These are phyloP conservation scores for Neofusicoccum parvum DNA, from an alignment of 2,329 filamentous ascomycete genomes.

Conservation along the genomic window DNA sequence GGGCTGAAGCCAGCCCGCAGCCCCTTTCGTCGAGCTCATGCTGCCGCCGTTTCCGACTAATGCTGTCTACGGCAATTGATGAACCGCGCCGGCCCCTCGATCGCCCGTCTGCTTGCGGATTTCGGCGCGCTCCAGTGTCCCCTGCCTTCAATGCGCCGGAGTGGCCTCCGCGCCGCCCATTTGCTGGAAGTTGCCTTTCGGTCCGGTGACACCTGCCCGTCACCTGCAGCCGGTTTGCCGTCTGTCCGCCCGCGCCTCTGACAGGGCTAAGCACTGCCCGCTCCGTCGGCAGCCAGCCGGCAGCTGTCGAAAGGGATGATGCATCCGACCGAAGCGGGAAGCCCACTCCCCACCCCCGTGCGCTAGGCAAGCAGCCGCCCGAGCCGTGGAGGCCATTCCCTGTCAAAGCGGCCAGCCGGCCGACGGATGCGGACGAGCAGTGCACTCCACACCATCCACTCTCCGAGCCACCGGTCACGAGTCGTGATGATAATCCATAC, in stretches of 20 bases:
- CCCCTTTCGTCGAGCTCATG: neutral
- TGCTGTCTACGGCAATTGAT: neutral
- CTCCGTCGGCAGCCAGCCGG: neutral
- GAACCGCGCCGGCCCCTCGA: neutral
- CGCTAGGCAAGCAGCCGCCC: neutral
- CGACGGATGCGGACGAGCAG: neutral
- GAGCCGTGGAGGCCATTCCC: neutral
- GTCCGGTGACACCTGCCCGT: neutral
- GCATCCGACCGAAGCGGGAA: neutral
- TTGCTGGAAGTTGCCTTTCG: constrained; percentile 6
- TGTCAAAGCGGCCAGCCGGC: neutral
- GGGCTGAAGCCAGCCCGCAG: neutral
- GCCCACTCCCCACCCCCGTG: neutral
- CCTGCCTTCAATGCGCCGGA: neutral
- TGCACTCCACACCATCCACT: neutral
- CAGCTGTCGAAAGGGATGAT: neutral
- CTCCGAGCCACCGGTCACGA: neutral
- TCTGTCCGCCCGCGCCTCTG: neutral
- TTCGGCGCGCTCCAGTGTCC: neutral
- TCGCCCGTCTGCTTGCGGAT: neutral
- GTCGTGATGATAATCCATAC: neutral
- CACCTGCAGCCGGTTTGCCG: neutral
- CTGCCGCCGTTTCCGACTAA: neutral
- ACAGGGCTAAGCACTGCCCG: neutral
- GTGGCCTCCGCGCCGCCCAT: neutral